Evolutionary conservation across 2,329 filamentous ascomycete species (phyloP), one percentile per base, ranked within the genome.

Genomic region (Metarhizium sp.): DNA sequence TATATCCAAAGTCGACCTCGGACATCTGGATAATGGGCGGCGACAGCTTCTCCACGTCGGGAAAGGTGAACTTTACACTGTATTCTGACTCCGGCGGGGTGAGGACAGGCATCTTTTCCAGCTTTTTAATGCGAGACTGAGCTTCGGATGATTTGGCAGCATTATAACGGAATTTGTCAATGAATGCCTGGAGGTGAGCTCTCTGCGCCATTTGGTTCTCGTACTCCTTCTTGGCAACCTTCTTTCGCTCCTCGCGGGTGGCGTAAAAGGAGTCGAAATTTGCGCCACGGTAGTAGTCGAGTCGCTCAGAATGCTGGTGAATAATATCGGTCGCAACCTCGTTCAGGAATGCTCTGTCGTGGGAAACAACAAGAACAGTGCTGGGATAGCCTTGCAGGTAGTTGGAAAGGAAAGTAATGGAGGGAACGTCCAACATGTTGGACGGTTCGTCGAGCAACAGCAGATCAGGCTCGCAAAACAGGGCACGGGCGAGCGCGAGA

Each of bases 341-440:
- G 76, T 99, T 96, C 64, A 99, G 80, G 81, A 99, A 99, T 1
- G 94, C 92, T 80, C 94, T 85, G 82, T 99, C 94, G 88, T 99
- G 94, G 71, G 90, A 96, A 61, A 99, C 94, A 54, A 99, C 92
- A 14, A 99, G 79, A 32, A 99, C 85, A 2, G 94, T 97, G 72
- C 90, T 96, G 43, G 92, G 92, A 68, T 99, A 99, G 51, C 78
- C 79, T 71, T 96, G 92, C 8, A 99, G 86, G 69, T 99, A 99
- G 67, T 92, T 92, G 50, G 92, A 88, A 69, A 99, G 81, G 82
- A 97, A 99, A 55, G 94, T 95, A 68, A 99, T 97, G 29, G 94
- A 97, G n/a, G 94, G 94, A 56, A 99, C 94, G 74, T 97, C 94
- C 90, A 99, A 91, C 92, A 97, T 97, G 85, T 97, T 97, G 55